Evolutionary conservation across 1,284 basidiomycete genomes (phyloP).

Genomic region (Chalciporus sp.): DNA sequence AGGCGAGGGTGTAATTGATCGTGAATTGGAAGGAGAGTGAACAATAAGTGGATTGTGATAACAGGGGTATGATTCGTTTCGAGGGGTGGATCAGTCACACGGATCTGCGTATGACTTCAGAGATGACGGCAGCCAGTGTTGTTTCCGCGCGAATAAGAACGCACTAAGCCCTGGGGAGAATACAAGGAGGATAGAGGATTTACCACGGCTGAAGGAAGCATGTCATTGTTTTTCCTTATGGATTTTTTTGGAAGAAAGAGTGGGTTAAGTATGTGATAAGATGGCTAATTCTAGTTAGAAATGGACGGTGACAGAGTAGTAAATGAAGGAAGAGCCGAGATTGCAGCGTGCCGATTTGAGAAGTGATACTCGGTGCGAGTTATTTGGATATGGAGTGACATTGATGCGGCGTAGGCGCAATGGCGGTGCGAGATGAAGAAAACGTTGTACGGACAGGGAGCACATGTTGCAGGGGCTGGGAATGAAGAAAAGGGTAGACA

Average conservation of each 20-base stretch:
- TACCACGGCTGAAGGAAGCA: constrained; percentile 6
- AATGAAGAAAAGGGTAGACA: constrained; percentile 12
- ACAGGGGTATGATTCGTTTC: constrained; percentile 19
- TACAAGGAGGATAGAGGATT: constrained; percentile 11
- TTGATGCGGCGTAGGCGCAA: constrained; percentile 29
- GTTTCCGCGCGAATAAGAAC: constrained; percentile 19
- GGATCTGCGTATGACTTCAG: constrained; percentile 37
- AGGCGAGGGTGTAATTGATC: constrained; percentile 16
- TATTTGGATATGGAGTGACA: constrained; percentile 11
- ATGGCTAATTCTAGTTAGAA: constrained; percentile 21
- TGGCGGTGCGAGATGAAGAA: constrained; percentile 34
- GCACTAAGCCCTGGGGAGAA: constrained; percentile 30
- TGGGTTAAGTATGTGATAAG: constrained; percentile 27
- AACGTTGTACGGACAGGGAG: constrained; percentile 30
- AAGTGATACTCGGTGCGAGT: constrained; percentile 24
- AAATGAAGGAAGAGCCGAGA: constrained; percentile 30
- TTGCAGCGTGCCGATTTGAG: constrained; percentile 22
- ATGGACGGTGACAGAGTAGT: constrained; percentile 15
- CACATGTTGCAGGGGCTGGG: constrained; percentile 24
- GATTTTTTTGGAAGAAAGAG: constrained; percentile 11
- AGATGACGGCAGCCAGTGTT: constrained; percentile 26
- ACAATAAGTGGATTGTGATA: constrained; percentile 23
- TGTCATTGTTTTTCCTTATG: neutral
- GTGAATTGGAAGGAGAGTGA: constrained; percentile 23
- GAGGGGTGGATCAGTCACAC: constrained; percentile 25